Conservation (phyloP, 208 protist species). For the Leishmania turanica region DNA sequence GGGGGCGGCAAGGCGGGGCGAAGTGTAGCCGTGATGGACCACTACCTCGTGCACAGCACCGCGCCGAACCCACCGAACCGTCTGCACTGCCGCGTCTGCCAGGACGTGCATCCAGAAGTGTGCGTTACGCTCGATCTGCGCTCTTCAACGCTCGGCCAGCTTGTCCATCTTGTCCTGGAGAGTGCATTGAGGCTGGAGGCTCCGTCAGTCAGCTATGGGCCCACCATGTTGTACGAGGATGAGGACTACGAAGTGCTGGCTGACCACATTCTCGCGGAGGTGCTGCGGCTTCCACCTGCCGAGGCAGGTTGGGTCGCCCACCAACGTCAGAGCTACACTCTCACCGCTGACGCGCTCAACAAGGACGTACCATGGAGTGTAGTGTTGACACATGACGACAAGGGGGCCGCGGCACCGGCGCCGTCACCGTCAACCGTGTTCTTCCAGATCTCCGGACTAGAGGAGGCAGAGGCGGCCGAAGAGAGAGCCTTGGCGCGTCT, state of each 20-base stretch:
- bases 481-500: slow-evolving; percentile 13
- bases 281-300: background rate
- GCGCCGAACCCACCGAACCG: slow-evolving; percentile 39
- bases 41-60: slow-evolving; percentile 69
- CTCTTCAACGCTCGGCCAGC: slow-evolving; percentile 40
- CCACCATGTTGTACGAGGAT: slow-evolving; percentile 73
- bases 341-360: slow-evolving; percentile 66
- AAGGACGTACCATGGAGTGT: slow-evolving; percentile 70
- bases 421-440: background rate
- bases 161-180: slow-evolving; percentile 49
- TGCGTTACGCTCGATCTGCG: slow-evolving; percentile 28
- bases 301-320: background rate
- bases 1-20: background rate
- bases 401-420: background rate
- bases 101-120: slow-evolving; percentile 52
- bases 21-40: slow-evolving; percentile 27
- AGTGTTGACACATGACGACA: slow-evolving; percentile 38
- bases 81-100: slow-evolving; percentile 58
- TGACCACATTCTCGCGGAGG: slow-evolving; percentile 27
- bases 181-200: slow-evolving; percentile 35
- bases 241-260: slow-evolving; percentile 76
- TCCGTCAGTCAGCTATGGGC: slow-evolving; percentile 47
- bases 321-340: slow-evolving; percentile 7
- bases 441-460: slow-evolving; percentile 28
- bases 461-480: slow-evolving; percentile 21